Base-by-base conservation (phyloP, 1,139 yeast species). In the Arxiozyma slooffiae region DNA sequence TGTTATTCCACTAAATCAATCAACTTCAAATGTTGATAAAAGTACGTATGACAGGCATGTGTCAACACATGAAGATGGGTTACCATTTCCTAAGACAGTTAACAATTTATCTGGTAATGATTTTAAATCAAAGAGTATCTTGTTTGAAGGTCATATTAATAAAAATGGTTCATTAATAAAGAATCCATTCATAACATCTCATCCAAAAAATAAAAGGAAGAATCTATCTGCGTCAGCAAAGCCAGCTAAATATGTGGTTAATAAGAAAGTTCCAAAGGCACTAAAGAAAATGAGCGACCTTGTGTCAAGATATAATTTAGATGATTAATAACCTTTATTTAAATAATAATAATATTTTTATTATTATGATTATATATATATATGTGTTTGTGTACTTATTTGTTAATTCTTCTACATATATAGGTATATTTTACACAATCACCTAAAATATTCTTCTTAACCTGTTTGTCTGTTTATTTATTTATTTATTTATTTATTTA, bases 221-320 rank as follows among this genome's bases (percentile, higher is more conserved):
- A n/a, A 42, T 16, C 2, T 6, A 11, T 9, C 26, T 6, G 14
- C 17, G 14, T 17, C 38, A 38, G 20, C 7, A 11, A n/a, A 20
- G 7, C 9, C 24, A 17, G 18, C n/a, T 7, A 16, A 24, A 38
- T 16, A 6, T 6, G 7, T 38, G 22, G 37, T 34, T 14, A 41
- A 41, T 6, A 53, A 54, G 49, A 55, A 50, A 50, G 22, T 41
- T 8, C 66, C 66, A 7, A 62, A 60, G 48, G 54, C 64, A 11
- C 41, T 63, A 34, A 61, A 56, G 46, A 59, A 56, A 41, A 60
- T 62, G 59, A 60, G 55, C 34, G 53, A 57, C 39, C 46, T 63
- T 6, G 67, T 59, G 5, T 55, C 55, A 23, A 62, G 60, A 37
- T 60, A 63, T 47, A 54, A 57, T 36, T 48, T 64, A 37, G 60